These are phyloP conservation scores for Rhodamnia rubescens DNA, from an alignment of 345 rosid species.

Conservation along the genomic window DNA sequence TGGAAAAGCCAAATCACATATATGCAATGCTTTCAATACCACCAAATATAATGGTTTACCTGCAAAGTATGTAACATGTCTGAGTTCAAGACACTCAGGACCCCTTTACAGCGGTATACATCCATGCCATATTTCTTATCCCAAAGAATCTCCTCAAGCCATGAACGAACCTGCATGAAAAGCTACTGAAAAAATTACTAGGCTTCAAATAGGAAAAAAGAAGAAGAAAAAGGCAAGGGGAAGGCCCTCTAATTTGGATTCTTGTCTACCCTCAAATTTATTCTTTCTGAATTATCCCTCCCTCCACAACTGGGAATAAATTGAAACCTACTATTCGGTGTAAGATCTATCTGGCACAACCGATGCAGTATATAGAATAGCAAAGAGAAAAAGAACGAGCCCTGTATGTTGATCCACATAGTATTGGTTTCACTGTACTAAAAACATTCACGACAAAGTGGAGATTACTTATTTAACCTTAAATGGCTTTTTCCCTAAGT, in stretches of 20 bases:
- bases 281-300: background rate
- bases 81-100: conserved; percentile 51
- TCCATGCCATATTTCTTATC: conserved; percentile 72
- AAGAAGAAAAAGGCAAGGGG: background rate
- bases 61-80: conserved; percentile 79
- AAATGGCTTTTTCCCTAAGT: background rate
- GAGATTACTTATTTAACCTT: background rate
- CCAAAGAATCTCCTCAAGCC: conserved; percentile 96
- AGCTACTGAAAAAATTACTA: background rate
- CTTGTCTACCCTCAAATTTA: background rate
- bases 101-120: conserved; percentile 89
- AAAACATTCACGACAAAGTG: background rate
- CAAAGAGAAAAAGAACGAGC: background rate
- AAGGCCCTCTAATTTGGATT: background rate
- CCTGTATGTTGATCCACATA: background rate
- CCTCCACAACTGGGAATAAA: background rate
- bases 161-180: conserved; percentile 42
- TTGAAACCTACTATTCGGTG: background rate
- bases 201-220: background rate
- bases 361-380: background rate
- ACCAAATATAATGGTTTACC: conserved; percentile 24
- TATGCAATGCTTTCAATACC: background rate
- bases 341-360: background rate
- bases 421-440: background rate
- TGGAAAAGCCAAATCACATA: background rate